A percentile compares a stretch with the other conserved stretches of the same genome.
These are phyloP conservation scores for Penicillium verrucosum DNA, from an alignment of 2,329 filamentous ascomycete species.

Conservation along the genomic window DNA sequence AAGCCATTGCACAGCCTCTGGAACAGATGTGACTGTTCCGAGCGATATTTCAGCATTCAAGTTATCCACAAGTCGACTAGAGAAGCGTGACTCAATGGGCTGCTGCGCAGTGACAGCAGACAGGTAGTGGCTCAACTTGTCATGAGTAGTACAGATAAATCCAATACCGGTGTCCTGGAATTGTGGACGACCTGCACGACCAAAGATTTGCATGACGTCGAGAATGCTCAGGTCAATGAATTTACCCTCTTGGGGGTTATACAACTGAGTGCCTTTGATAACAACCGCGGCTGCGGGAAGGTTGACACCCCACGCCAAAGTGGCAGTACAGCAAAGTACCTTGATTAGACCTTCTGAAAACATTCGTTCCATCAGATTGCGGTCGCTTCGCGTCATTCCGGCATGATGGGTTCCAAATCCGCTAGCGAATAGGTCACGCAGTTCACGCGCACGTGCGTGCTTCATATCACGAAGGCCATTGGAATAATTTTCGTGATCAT, in stretches of 20 bases:
- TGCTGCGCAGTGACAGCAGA: slow-evolving; percentile 92
- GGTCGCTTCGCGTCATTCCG: slow-evolving; percentile 89
- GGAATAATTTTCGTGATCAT: slow-evolving; percentile 73
- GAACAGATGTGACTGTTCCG: slow-evolving; percentile 90
- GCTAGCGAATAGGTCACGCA: slow-evolving; percentile 84
- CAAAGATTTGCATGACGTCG: slow-evolving; percentile 96
- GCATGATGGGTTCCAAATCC: slow-evolving; percentile 95
- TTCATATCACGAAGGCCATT: slow-evolving; percentile 80
- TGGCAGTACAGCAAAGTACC: slow-evolving; percentile 96
- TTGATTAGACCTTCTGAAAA: slow-evolving; percentile 92
- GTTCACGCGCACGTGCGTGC: slow-evolving; percentile 76
- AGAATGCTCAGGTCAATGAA: slow-evolving; percentile 95
- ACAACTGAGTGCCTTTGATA: slow-evolving; percentile 97
- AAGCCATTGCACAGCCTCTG: slow-evolving; percentile 93
- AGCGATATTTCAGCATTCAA: slow-evolving; percentile 91
- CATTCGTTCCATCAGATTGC: slow-evolving; percentile 91
- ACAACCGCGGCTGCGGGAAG: slow-evolving; percentile 93
- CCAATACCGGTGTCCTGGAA: slow-evolving; percentile 97
- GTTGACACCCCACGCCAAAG: slow-evolving; percentile 97
- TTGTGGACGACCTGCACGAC: slow-evolving; percentile 93
- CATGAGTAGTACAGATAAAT: slow-evolving; percentile 96
- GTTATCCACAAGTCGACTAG: slow-evolving; percentile 89
- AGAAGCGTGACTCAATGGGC: slow-evolving; percentile 96
- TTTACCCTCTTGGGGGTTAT: slow-evolving; percentile 93
- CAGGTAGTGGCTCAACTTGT: slow-evolving; percentile 87